These are phyloP conservation scores for Ganoderma multipileum DNA, from an alignment of 1,284 basidiomycete species.

Conservation along the genomic window DNA sequence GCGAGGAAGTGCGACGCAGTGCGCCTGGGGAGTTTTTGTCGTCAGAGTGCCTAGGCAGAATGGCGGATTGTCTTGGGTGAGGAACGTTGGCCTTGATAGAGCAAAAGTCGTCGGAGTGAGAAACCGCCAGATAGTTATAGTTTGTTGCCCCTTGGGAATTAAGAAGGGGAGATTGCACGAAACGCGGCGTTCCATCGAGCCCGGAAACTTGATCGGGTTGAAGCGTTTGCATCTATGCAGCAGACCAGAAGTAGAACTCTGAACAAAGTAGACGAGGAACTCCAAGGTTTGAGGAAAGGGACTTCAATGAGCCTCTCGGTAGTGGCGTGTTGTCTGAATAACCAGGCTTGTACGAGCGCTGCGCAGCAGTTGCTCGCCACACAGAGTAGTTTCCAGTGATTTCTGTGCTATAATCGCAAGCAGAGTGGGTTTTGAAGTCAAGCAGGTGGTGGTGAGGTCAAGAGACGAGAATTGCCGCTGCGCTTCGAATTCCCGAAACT, in stretches of 20 bases:
- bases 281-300: not conserved
- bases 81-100: not conserved
- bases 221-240: not conserved
- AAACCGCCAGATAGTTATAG: not conserved
- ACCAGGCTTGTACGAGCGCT: not conserved
- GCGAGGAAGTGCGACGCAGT: not conserved
- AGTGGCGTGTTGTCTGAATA: not conserved
- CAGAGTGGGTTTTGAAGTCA: not conserved
- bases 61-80: not conserved
- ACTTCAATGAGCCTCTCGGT: not conserved
- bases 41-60: not conserved
- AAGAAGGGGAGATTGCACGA: not conserved
- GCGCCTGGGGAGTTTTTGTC: too few species aligned
- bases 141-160: not conserved
- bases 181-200: not conserved
- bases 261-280: not conserved
- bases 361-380: not conserved
- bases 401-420: not conserved
- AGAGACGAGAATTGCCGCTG: not conserved
- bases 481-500: not conserved
- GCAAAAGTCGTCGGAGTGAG: not conserved
- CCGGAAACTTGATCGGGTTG: not conserved
- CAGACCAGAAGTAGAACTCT: not conserved
- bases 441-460: not conserved
- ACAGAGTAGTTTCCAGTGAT: not conserved